phyloP scores from a whole-genome alignment of 805 yeast species.

The Brettanomyces bruxellensis region DNA sequence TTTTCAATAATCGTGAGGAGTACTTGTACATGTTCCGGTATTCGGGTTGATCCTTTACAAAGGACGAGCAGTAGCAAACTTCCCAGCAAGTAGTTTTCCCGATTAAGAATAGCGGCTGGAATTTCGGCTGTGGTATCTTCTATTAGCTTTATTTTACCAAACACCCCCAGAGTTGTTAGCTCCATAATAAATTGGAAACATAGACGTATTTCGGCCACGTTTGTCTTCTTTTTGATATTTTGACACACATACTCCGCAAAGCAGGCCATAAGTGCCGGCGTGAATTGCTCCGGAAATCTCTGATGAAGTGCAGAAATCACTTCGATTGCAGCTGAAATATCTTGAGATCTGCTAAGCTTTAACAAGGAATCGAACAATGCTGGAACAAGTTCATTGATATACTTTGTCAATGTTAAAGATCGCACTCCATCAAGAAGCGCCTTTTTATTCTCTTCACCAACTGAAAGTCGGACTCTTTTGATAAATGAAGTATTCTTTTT shows the following conservation, averaged over 20 bases:
- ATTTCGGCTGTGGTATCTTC: slow-evolving; percentile 10
- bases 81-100: no score
- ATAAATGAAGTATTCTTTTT: slow-evolving; percentile 79
- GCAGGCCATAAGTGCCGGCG: slow-evolving; percentile 36
- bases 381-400: slow-evolving; percentile 57
- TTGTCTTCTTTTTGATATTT: slow-evolving; percentile 35
- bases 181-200: no score
- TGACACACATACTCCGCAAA: slow-evolving; percentile 25
- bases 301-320: slow-evolving; percentile 69
- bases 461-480: slow-evolving; percentile 51
- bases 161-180: slow-evolving; percentile 30
- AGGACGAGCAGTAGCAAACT: no score
- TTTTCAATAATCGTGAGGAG: no score
- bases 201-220: no score
- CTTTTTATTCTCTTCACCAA: slow-evolving; percentile 41
- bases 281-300: slow-evolving; percentile 48
- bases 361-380: slow-evolving; percentile 56
- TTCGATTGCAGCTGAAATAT: slow-evolving; percentile 55
- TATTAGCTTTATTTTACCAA: not conserved
- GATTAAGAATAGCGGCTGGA: no score
- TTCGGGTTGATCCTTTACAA: no score
- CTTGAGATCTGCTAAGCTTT: slow-evolving; percentile 44
- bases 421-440: slow-evolving; percentile 51
- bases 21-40: no score
- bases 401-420: slow-evolving; percentile 61